Base-by-base conservation (phyloP, 495 filamentous ascomycete species). In the Penicillium canescens region DNA sequence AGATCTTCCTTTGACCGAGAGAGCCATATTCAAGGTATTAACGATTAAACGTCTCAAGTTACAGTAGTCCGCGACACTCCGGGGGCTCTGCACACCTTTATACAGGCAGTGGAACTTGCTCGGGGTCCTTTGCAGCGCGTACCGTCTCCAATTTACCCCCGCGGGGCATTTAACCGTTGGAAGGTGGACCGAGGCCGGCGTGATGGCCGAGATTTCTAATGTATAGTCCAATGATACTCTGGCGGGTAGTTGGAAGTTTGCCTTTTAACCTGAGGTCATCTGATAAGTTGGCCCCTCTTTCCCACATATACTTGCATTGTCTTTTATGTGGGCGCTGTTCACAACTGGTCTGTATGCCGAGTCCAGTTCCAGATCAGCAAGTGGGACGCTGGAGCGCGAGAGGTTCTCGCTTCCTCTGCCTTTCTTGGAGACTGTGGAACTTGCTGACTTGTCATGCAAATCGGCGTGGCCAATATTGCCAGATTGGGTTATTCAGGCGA, bases 1-100 rank as follows among this genome's bases (percentile, higher is more conserved):
- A 36, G 77, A 78, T 69, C 83, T 85, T 42, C 83, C 85, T 46
- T 51, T 43, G 10, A 88, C 78, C 11, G 77, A 74, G 49, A 80
- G 46, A 12, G 75, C 64, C 70, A 75, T 75, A n/a, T 16, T 60
- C 18, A 34, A 11, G n/a, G 13, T 36, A 26, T 42, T 10, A 6
- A 37, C 16, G 48, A 11, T 37, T 47, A 11, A 14, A 2, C 6
- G 9, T 4, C 6, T 31, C 28, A 21, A n/a, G 5, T 12, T 31
- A 40, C 36, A 40, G 11, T 1, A 7, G n/a, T 26, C 3, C 12
- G 33, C 21, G 3, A 37, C 8, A 20, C 16, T 18, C 46, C 3
- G 43, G 42, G 43, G 38, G 24, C 16, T 14, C 40, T 28, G 42
- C 38, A 20, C 3, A 52, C 51, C 54, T 63, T 54, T 56, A 63